Evolutionary conservation across 495 filamentous ascomycete species (phyloP), one percentile per base, ranked within the genome.

Genomic region (Podospora comata): DNA sequence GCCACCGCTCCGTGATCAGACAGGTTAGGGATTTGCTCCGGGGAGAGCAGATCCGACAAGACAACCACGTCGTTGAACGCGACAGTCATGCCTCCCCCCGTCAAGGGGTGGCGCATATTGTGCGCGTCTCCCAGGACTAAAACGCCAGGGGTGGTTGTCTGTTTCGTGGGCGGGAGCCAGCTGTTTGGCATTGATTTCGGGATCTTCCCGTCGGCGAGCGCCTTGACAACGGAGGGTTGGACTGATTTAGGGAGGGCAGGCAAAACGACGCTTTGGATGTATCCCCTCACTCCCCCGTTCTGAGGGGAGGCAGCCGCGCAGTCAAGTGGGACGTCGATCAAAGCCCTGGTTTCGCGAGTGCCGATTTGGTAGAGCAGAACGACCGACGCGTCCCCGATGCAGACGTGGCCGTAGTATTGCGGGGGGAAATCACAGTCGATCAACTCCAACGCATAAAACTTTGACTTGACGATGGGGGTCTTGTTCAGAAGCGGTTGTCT

Each of bases 301-400:
- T 86, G 82, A 11, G 87, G 73, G 0, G 85, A 82, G 0, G 94
- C 93, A 5, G 87, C 85, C n/a, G 92, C 88, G 3, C 89, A 78
- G 72, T 89, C 87, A 62, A 91, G 88, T 19, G 93, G 93, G n/a
- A 99, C 86, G 79, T 98, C 94, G 73, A 98, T 85, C 15, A 99
- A 85, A 20, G 91, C 91, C 59, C 95, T 87, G 4, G 95, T 99
- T 78, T 97, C 95, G 81, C 90, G 92, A 15, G 92, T 91, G 72
- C 96, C 94, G 79, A 99, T 99, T 80, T 98, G 95, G 83, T 99
- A 99, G 67, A 99, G 85, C 20, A 99, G 88, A 58, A 97, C 89
- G 1, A 94, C 94, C 5, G 89, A 85, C 34, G 85, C 84, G 65
- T 91, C 87, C 67, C 90, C 90, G 66, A 99, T 88, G 53, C 97